A percentile compares a stretch with the other conserved stretches of the same genome.
These are phyloP conservation scores for Coprinopsis marcescibilis DNA, from an alignment of 768 basidiomycete species.

Conservation along the genomic window DNA sequence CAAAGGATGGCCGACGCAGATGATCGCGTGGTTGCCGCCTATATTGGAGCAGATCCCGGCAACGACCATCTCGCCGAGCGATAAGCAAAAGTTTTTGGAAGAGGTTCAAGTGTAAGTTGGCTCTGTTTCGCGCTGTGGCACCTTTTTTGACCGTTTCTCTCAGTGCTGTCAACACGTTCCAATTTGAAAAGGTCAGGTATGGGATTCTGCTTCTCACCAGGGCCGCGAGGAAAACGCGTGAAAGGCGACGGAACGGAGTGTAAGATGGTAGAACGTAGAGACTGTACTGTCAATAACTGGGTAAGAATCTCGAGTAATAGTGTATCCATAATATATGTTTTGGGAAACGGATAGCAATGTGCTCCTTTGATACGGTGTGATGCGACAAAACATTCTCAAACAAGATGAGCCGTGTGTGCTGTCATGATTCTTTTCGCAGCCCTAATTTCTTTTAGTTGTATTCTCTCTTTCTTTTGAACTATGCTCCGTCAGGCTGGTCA, in stretches of 20 bases:
- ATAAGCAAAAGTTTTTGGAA: conserved; percentile 65
- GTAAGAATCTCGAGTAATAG: conserved; percentile 3
- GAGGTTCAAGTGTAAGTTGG: conserved; percentile 68
- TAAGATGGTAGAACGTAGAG: conserved; percentile 24
- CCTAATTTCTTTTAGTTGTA: background rate
- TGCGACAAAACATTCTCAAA: conserved; percentile 2
- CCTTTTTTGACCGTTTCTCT: conserved; percentile 8
- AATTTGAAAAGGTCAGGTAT: conserved; percentile 81
- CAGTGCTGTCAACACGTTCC: conserved; percentile 59
- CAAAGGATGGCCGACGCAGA: conserved; percentile 58
- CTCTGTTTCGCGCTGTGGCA: conserved; percentile 3
- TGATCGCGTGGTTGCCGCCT: conserved; percentile 67
- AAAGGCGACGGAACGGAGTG: conserved; percentile 44
- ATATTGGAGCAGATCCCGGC: conserved; percentile 68
- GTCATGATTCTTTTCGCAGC: background rate
- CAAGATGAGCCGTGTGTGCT: background rate
- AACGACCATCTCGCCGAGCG: conserved; percentile 51
- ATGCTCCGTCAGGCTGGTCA: conserved; percentile 64
- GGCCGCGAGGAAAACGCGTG: conserved; percentile 67
- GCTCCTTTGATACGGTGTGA: background rate
- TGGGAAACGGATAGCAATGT: too few species aligned
- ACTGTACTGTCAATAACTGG: conserved; percentile 9
- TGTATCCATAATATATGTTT: conserved; percentile 4
- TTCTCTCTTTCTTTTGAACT: conserved; percentile 14
- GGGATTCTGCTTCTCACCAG: conserved; percentile 67